A percentile compares a stretch with the other conserved stretches of the same genome.
phyloP scores from a whole-genome alignment of 176 grass and related monocot species.

The Raddia distichophylla region DNA sequence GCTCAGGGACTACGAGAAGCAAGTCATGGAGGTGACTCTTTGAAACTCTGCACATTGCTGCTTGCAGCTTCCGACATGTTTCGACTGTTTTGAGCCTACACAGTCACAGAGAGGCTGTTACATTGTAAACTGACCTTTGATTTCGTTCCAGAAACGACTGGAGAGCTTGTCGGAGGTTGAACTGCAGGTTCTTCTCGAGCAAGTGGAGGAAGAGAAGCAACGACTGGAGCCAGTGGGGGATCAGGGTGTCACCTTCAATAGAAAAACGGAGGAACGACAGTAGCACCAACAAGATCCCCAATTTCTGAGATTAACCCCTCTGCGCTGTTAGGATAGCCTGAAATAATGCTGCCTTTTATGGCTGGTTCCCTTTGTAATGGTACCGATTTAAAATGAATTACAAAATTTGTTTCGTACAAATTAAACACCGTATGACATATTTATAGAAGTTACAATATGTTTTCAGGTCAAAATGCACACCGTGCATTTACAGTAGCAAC shows the following conservation, averaged over 20 bases:
- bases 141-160: constrained; percentile 71
- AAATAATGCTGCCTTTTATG: not conserved
- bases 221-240: constrained; percentile 37
- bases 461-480: too few relatives aligned
- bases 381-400: too few relatives aligned
- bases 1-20: constrained; percentile 91
- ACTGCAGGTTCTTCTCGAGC: constrained; percentile 81
- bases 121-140: not conserved
- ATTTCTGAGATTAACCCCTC: not conserved
- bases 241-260: constrained; percentile 41
- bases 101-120: not conserved
- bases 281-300: constrained; percentile 24
- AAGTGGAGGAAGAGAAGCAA: constrained; percentile 89
- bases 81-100: not conserved
- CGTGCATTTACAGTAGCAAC: too few relatives aligned
- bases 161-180: constrained; percentile 89
- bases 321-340: constrained; percentile 36
- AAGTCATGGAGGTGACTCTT: constrained; percentile 87
- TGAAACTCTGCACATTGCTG: not conserved
- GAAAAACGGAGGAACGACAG: constrained; percentile 38
- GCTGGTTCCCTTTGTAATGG: not conserved
- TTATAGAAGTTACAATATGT: too few relatives aligned
- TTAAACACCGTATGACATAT: too few relatives aligned
- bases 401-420: too few relatives aligned
- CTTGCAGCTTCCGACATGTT: not conserved